Conservation (phyloP, 257 asterid species). For the Echium plantagineum region DNA sequence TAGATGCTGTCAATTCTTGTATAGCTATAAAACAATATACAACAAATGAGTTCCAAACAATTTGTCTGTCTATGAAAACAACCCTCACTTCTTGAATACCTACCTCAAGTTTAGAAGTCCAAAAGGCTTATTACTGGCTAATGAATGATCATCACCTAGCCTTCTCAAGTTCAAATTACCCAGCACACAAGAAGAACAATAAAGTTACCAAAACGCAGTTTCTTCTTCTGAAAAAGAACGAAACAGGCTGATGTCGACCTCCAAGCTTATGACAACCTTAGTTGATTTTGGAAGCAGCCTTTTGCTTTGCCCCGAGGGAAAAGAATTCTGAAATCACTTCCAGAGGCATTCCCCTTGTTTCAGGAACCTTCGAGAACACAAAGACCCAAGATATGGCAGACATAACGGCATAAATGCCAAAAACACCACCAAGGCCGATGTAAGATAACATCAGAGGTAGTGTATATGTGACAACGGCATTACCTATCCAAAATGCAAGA, state of each 20-base stretch:
- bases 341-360: slow-evolving; percentile 78
- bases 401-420: slow-evolving; percentile 39
- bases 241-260: neutral
- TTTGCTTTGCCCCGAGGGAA: slow-evolving; percentile 48
- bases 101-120: neutral
- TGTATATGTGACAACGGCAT: slow-evolving; percentile 38
- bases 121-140: neutral
- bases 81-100: neutral
- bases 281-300: slow-evolving; percentile 13
- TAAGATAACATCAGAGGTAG: slow-evolving; percentile 39
- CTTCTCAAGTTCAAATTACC: neutral
- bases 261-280: neutral
- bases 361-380: slow-evolving; percentile 56
- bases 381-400: slow-evolving; percentile 44
- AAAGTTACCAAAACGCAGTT: too few species aligned
- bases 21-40: neutral
- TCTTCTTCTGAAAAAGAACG: neutral
- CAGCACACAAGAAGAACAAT: neutral
- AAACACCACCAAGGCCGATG: slow-evolving; percentile 53
- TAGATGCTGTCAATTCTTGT: neutral
- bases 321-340: slow-evolving; percentile 63
- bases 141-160: neutral
- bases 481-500: slow-evolving; percentile 38
- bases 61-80: neutral
- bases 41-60: neutral